Percentiles rank a stretch among this genome's conserved stretches.
These are phyloP conservation scores for Erodium texanum DNA, from an alignment of 441 rosid species.

Conservation along the genomic window DNA sequence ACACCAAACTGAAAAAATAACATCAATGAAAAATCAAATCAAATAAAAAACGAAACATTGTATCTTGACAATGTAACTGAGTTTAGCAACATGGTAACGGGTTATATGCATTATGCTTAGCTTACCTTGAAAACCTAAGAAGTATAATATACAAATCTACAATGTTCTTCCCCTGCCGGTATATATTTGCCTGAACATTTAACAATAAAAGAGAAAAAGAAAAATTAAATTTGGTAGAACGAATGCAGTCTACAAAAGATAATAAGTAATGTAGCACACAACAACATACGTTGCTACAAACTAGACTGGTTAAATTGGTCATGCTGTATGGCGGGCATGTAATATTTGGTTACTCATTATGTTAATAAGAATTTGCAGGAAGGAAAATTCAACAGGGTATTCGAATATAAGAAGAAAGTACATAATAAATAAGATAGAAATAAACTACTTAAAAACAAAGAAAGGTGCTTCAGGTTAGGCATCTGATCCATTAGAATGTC, in stretches of 20 bases:
- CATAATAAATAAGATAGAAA: background rate
- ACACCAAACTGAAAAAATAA: conserved; percentile 48
- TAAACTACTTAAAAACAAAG: background rate
- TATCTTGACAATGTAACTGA: conserved; percentile 1
- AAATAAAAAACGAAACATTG: conserved; percentile 17
- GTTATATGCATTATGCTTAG: background rate
- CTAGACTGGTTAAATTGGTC: background rate
- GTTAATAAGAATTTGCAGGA: background rate
- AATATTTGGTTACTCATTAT: background rate
- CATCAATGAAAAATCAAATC: background rate
- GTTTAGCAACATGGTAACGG: conserved; percentile 8
- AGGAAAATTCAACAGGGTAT: background rate
- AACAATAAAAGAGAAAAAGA: conserved; percentile 1
- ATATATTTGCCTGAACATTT: conserved; percentile 52
- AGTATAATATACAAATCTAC: conserved; percentile 89
- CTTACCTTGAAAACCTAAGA: conserved; percentile 83
- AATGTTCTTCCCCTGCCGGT: conserved; percentile 73
- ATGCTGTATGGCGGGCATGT: background rate
- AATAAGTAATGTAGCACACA: background rate
- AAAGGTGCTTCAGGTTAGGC: background rate
- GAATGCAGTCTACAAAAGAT: background rate
- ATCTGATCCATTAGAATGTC: background rate
- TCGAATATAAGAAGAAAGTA: background rate
- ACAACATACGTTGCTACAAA: background rate
- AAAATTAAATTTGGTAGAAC: background rate